These are phyloP conservation scores for Mucor plumbeus DNA, from an alignment of 371 early-diverging fungal genomes.

Conservation along the genomic window DNA sequence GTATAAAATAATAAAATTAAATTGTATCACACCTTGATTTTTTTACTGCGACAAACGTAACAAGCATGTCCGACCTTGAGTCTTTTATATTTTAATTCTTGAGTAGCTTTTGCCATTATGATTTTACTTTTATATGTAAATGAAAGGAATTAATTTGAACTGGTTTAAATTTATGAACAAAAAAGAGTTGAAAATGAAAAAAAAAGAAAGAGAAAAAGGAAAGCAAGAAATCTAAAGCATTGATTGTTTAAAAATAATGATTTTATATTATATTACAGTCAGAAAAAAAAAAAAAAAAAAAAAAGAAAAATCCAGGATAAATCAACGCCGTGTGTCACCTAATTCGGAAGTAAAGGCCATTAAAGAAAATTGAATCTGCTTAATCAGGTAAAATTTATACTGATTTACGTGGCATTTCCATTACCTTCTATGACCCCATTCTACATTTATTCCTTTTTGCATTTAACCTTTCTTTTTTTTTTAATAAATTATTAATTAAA, in stretches of 20 bases:
- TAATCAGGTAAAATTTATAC: conserved; percentile 3
- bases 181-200: background rate
- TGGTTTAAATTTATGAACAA: background rate
- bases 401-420: conserved; percentile 5
- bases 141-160: background rate
- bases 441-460: background rate
- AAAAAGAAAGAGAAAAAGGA: background rate
- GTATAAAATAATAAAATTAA: background rate
- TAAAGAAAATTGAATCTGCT: background rate
- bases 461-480: background rate
- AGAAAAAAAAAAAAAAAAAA: too few relatives aligned
- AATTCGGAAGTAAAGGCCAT: background rate
- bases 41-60: conserved; percentile 36
- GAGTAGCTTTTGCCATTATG: conserved; percentile 27
- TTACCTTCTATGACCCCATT: background rate
- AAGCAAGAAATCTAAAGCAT: background rate
- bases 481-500: too few relatives aligned
- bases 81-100: conserved; percentile 35
- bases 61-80: conserved; percentile 43
- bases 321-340: conserved; percentile 14
- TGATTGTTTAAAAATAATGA: background rate
- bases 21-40: conserved; percentile 33
- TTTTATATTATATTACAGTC: background rate
- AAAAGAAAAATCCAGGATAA: conserved; percentile 15
- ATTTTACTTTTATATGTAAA: background rate